Evolutionary conservation across 192 early-diverging fungal genomes (phyloP).

Genomic region (Dispira parvispora): DNA sequence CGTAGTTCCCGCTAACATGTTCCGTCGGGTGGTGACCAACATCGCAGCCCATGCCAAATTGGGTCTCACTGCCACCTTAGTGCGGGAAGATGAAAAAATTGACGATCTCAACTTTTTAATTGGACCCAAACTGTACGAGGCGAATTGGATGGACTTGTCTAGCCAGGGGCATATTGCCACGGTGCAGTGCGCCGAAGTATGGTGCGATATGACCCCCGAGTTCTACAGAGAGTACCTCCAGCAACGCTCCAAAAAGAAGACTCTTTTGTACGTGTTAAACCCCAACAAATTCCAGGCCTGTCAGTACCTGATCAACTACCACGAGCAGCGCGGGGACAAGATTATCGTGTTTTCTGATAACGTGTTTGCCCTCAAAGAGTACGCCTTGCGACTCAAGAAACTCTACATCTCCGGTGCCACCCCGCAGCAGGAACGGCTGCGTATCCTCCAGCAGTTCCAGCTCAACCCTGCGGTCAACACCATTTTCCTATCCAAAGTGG

Average conservation of each 20-base stretch:
- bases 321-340: constrained; percentile 89
- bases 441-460: constrained; percentile 86
- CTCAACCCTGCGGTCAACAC: constrained; percentile 83
- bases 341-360: constrained; percentile 99
- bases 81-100: constrained; percentile 98
- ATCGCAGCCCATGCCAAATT: constrained; percentile 90
- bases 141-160: constrained; percentile 99
- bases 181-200: constrained; percentile 96
- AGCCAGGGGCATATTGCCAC: constrained; percentile 93
- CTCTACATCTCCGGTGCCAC: constrained; percentile 90
- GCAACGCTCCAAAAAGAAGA: constrained; percentile 63
- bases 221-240: constrained; percentile 89
- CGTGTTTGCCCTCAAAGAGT: constrained; percentile 84
- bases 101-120: constrained; percentile 93
- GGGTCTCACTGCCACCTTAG: constrained; percentile 95
- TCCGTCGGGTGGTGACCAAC: constrained; percentile 78
- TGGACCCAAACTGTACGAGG: constrained; percentile 98
- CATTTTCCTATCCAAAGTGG: constrained; percentile 78
- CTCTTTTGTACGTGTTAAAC: constrained; percentile 88
- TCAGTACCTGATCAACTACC: constrained; percentile 88
- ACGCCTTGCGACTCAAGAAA: constrained; percentile 63
- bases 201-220: constrained; percentile 94
- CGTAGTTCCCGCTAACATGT: constrained; percentile 94
- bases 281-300: constrained; percentile 96
- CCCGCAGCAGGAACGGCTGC: constrained; percentile 73